Base-by-base conservation (phyloP, 1,284 basidiomycete genomes). In the Ceratobasidium sp. region DNA sequence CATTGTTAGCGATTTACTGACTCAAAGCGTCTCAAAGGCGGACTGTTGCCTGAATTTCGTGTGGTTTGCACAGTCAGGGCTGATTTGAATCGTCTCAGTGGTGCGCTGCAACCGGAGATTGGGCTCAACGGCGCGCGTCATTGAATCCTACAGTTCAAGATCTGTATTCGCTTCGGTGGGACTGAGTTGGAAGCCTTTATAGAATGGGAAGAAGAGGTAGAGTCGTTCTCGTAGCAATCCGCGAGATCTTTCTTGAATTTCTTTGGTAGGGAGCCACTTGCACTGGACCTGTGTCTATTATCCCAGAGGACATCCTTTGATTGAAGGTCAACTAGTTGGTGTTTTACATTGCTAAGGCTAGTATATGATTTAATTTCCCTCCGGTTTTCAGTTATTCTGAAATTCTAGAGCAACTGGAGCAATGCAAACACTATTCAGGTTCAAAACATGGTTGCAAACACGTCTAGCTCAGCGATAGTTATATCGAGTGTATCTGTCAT, bases 121-220 rank as follows among this genome's bases (percentile, higher is more conserved):
- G 31, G 50, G 8, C 11, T 53, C 29, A 11, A 6, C 8, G 64
- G 64, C 2, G 36, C 11, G 4, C 27, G n/a, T 15, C 67, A 50
- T 29, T 74, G 73, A 64, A n/a, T 2, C n/a, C 45, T 74, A n/a
- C 36, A 22, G 2, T 71, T 75, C 48, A 36, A 54, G 3, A 57
- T 75, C 22, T 56, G 54, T n/a, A 71, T 75, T 2, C 31, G 27
- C 27, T 75, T 75, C 33, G 74, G 74, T 22, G 53, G 56, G 1
- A 62, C 65, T 41, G 74, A 75, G 41, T 54, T 54, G 24, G n/a
- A 56, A 19, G 74, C 74, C 19, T 75, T 59, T 48, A 14, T 75
- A 19, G 74, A 69, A 33, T 75, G 74, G 74, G 29, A 48, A 29
- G 74, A 75, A n/a, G 27, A 63, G 8, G 74, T 75, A 36, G 6